These are phyloP conservation scores for Periconia sp. DNA, from an alignment of 2,329 filamentous ascomycete species.

Conservation along the genomic window DNA sequence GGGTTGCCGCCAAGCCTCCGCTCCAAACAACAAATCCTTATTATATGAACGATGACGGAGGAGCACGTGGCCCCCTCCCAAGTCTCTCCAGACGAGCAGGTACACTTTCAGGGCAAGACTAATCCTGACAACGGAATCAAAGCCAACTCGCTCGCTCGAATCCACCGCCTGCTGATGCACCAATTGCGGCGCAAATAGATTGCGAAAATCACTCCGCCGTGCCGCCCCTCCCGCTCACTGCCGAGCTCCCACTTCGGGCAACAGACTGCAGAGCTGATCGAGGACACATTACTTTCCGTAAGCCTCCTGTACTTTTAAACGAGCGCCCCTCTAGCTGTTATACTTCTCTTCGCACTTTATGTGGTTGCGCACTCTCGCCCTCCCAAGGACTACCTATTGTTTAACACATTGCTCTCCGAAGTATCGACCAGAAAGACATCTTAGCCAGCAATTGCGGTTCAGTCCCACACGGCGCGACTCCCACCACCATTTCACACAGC, in stretches of 20 bases:
- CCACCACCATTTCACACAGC: slow-evolving; percentile 6
- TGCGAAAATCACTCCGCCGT: not conserved
- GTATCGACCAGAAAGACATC: slow-evolving; percentile 8
- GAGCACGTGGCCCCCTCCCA: not conserved
- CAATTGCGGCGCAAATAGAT: not conserved
- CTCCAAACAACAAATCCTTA: not conserved
- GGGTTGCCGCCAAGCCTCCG: not conserved
- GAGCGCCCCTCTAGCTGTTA: slow-evolving; percentile 10
- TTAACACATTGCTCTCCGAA: slow-evolving; percentile 11
- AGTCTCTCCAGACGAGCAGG: too few relatives aligned
- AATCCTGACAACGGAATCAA: too few relatives aligned
- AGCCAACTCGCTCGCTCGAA: not conserved
- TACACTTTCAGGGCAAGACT: too few relatives aligned
- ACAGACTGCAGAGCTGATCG: not conserved
- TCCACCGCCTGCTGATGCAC: not conserved
- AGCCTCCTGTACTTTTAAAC: slow-evolving; percentile 9
- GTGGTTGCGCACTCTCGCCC: slow-evolving; percentile 25
- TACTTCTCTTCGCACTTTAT: slow-evolving; percentile 17
- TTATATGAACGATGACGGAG: not conserved
- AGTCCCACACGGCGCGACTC: slow-evolving; percentile 17
- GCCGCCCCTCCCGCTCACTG: slow-evolving; percentile 2
- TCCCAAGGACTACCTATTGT: slow-evolving; percentile 14
- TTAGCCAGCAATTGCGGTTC: slow-evolving; percentile 14
- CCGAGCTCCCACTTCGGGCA: slow-evolving; percentile 3
- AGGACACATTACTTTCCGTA: slow-evolving; percentile 11